These are phyloP conservation scores for Penicillium aurantiogriseum DNA, from an alignment of 2,329 filamentous ascomycete genomes.

Conservation along the genomic window DNA sequence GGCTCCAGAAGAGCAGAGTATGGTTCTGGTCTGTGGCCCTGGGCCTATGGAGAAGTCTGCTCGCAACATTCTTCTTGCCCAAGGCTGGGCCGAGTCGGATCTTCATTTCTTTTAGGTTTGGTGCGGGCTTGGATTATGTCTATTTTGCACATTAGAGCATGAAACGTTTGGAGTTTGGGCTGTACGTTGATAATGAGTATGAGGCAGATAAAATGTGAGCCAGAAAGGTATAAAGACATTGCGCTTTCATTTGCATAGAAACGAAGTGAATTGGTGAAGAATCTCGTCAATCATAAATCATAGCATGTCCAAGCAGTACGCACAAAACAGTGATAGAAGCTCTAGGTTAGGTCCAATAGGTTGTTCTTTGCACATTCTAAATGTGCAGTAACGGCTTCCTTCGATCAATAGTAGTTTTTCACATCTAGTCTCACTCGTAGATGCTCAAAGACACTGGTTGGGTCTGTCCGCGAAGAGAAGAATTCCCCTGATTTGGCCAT, in stretches of 20 bases:
- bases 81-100: slow-evolving; percentile 72
- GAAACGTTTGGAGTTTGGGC: background rate
- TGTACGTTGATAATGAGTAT: background rate
- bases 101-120: slow-evolving; percentile 67
- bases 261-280: background rate
- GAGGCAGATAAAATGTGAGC: background rate
- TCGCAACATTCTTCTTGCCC: slow-evolving; percentile 53
- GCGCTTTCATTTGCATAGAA: background rate
- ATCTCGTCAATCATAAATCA: slow-evolving; percentile 11
- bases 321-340: background rate
- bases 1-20: slow-evolving; percentile 47
- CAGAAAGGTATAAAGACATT: background rate
- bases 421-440: slow-evolving; percentile 70
- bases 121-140: background rate
- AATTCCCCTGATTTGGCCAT: slow-evolving; percentile 26
- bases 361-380: background rate
- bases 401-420: slow-evolving; percentile 60
- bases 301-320: background rate
- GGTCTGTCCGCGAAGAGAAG: slow-evolving; percentile 36
- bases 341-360: too few relatives aligned
- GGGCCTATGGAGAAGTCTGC: slow-evolving; percentile 69
- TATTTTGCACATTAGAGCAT: background rate
- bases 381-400: background rate
- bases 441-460: slow-evolving; percentile 64
- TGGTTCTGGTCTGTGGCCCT: slow-evolving; percentile 80